Evolutionary conservation across 345 rosid species (phyloP).

Genomic region (Linum tenue): DNA sequence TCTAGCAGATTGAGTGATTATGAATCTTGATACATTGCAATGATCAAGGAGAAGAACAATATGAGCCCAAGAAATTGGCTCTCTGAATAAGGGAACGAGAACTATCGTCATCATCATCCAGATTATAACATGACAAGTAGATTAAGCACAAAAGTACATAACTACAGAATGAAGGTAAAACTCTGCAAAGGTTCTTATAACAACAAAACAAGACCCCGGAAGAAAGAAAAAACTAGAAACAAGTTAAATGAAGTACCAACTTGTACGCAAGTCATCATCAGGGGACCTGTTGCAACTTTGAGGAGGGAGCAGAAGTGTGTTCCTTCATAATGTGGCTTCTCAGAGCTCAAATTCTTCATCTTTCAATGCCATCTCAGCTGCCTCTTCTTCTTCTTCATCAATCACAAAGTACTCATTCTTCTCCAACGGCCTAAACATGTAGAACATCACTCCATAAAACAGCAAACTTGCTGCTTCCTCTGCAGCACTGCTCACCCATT

Average conservation of each 20-base stretch:
- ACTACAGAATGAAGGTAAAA: no score
- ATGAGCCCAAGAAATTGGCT: no score
- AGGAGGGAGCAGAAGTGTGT: neutral
- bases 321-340: constrained; percentile 9
- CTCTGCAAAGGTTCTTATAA: neutral
- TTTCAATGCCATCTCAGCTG: constrained; percentile 64
- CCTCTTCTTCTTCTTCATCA: constrained; percentile 91
- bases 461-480: constrained; percentile 79
- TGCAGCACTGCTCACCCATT: constrained; percentile 90
- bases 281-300: neutral
- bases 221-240: neutral
- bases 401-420: constrained; percentile 80
- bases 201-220: neutral
- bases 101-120: neutral
- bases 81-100: neutral
- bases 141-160: neutral
- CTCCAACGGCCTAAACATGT: constrained; percentile 90
- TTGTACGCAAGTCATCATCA: neutral
- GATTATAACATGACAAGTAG: neutral
- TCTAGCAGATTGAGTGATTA: no score
- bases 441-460: constrained; percentile 70
- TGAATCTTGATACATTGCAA: no score
- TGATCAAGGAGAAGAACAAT: neutral
- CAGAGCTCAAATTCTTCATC: constrained; percentile 88
- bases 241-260: neutral